Evolutionary conservation across 1,284 basidiomycete species (phyloP), one percentile per base, ranked within the genome.

Genomic region (Neotropicomus parvogracilis): DNA sequence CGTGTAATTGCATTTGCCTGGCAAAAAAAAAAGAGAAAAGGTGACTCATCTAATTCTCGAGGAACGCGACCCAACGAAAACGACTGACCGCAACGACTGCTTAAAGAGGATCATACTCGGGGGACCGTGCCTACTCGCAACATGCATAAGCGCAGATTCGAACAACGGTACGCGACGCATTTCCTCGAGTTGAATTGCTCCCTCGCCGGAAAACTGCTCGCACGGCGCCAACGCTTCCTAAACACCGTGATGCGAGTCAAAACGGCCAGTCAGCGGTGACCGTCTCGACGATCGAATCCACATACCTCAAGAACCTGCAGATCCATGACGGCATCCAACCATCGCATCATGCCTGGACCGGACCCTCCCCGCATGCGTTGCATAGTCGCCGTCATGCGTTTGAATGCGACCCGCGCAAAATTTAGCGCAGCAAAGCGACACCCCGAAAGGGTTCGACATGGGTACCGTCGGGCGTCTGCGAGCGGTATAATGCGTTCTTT

Each of bases 361-460:
- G 60, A 66, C 11, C 39, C 44, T 16, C 65, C 41, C 26, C 44
- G 46, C 6, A 67, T 70, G 27, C 60, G 60, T 21, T 64, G 55
- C 19, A 9, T 10, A 4, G 37, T 9, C 47, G 70, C 5, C n/a
- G 37, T 9, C 47, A 70, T 67, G 65, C 26, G 65, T 21, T 59
- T 65, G 36, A 80, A 71, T 14, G 73, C 63, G 14, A 58, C 38
- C 3, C 60, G 60, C 39, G 48, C 58, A 33, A 61, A 61, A 43
- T 64, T 64, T 36, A 61, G 17, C 14, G 60, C 59, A 2, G 60
- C 49, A 48, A 61, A 63, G 27, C 48, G 49, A 34, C 56, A 60
- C 6, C 49, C 48, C 2, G 58, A 48, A 14, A 31, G 38, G 12
- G 56, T 60, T 36, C 32, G 46, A 34, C 52, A 52, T 13, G 58